phyloP scores from a whole-genome alignment of 345 rosid species.

The Lepidium didymum region DNA sequence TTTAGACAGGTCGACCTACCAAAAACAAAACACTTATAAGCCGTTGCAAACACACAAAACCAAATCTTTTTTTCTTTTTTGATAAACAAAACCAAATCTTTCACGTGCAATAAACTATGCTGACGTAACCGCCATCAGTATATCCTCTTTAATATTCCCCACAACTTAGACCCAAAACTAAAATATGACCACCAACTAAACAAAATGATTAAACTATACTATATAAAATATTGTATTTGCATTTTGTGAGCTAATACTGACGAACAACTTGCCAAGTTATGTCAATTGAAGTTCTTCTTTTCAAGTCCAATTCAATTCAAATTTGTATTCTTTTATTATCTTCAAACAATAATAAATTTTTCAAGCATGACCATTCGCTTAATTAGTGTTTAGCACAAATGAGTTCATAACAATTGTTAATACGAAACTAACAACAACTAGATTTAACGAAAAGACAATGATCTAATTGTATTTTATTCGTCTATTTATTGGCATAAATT shows the following conservation, averaged over 20 bases:
- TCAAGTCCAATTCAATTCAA: not conserved
- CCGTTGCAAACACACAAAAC: not conserved
- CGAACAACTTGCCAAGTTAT: slow-evolving; percentile 2
- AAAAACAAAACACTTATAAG: slow-evolving; percentile 5
- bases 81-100: not conserved
- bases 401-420: too few species aligned
- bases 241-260: not conserved
- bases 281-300: not conserved
- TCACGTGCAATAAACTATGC: slow-evolving; percentile 23
- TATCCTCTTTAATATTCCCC: slow-evolving; percentile 20
- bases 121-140: slow-evolving; percentile 12
- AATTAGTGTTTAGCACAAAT: too few species aligned
- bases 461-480: not conserved
- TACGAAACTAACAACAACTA: too few species aligned
- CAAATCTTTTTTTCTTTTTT: too few species aligned
- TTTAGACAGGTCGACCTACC: slow-evolving; percentile 23
- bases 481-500: not conserved
- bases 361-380: too few species aligned
- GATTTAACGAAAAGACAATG: too few species aligned
- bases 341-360: not conserved
- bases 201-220: not conserved
- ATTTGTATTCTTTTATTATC: slow-evolving; percentile 15
- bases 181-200: slow-evolving; percentile 10
- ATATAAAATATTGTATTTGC: not conserved
- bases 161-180: not conserved